phyloP scores from a whole-genome alignment of 768 basidiomycete genomes.

The Boletus sp. region DNA sequence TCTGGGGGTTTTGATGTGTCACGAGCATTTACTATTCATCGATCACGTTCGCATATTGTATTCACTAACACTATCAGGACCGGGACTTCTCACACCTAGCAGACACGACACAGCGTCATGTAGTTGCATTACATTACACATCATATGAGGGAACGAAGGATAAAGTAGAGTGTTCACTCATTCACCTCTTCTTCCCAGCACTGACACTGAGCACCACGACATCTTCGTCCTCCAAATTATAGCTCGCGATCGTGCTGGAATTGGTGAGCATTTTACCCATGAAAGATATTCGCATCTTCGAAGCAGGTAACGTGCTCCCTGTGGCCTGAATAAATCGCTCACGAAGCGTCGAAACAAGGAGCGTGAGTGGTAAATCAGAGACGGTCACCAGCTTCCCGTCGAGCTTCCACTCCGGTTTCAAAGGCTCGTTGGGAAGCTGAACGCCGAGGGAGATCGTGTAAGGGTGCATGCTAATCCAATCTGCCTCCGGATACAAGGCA shows the following conservation, averaged over 20 bases:
- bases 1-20: conserved; percentile 4
- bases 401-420: conserved; percentile 91
- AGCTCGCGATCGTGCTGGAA: conserved; percentile 74
- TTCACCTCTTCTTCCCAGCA: conserved; percentile 69
- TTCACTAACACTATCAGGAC: conserved; percentile 18
- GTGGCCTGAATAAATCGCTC: conserved; percentile 82
- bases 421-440: conserved; percentile 77
- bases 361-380: conserved; percentile 76
- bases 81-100: conserved; percentile 1
- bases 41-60: conserved; percentile 16
- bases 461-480: conserved; percentile 90
- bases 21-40: conserved; percentile 8
- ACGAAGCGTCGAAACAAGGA: conserved; percentile 84
- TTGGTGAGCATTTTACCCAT: conserved; percentile 86
- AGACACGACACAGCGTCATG: conserved; percentile 16
- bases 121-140: conserved; percentile 7
- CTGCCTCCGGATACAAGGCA: conserved; percentile 77
- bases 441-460: conserved; percentile 84
- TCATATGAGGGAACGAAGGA: conserved; percentile 5
- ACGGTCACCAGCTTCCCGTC: conserved; percentile 77
- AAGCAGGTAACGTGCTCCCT: conserved; percentile 76
- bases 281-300: conserved; percentile 76
- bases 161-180: not conserved
- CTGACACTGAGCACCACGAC: conserved; percentile 71
- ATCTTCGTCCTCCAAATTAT: conserved; percentile 93